Percentiles rank a stretch among this genome's conserved stretches.
phyloP scores from a whole-genome alignment of 139 green algal genomes.

The Chlamydomonas schloesseri region DNA sequence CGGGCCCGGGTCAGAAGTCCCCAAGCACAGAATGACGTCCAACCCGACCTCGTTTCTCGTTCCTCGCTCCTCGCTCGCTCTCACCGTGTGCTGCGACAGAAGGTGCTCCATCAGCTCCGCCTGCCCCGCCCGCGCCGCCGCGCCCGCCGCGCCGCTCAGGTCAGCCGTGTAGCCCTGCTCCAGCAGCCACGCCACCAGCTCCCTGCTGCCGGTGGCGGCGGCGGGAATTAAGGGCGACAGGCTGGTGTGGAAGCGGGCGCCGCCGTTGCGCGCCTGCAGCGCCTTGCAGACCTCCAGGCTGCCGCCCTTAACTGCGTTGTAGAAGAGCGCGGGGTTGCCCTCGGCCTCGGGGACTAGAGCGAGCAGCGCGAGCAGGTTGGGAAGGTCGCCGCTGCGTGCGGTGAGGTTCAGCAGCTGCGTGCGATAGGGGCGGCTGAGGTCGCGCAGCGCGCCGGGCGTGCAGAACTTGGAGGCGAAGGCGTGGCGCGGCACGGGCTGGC shows the following conservation, averaged over 20 bases:
- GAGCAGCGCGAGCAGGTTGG: neutral
- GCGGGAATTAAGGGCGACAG: neutral
- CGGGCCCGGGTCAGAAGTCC: no score
- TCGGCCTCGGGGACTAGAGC: no score
- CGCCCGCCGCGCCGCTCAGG: neutral
- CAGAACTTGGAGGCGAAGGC: neutral
- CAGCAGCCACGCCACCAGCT: neutral
- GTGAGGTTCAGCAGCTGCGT: neutral
- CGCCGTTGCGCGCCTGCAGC: neutral
- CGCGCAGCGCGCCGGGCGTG: neutral
- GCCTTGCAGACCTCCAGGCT: neutral
- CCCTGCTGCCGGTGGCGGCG: neutral
- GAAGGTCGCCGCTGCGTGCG: neutral
- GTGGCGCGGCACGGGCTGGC: neutral
- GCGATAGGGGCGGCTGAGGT: neutral
- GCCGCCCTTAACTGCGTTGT: no score
- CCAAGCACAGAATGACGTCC: no score
- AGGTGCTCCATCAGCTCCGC: neutral
- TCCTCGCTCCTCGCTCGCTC: neutral
- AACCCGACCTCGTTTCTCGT: no score
- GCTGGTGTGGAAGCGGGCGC: no score
- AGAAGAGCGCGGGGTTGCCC: neutral
- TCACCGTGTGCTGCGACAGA: neutral
- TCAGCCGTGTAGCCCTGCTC: neutral
- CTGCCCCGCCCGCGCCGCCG: neutral